These are phyloP conservation scores for Lipomyces anomalus DNA, from an alignment of 805 yeast genomes.

Conservation along the genomic window DNA sequence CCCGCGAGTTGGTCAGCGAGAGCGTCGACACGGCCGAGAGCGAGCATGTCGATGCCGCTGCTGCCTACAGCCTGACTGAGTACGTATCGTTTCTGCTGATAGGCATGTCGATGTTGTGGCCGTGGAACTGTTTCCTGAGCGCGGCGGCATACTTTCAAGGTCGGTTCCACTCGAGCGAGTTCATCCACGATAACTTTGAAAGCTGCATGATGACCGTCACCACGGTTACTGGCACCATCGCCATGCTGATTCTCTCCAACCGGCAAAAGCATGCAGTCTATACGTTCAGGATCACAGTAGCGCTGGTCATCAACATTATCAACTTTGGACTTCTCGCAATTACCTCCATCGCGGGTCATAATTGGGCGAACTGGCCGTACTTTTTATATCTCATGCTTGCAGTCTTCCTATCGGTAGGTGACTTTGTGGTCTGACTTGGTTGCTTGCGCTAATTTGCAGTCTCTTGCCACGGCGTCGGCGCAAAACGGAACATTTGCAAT, in stretches of 20 bases:
- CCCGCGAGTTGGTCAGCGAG: no score
- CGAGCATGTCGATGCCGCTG: no score
- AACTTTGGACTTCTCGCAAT: constrained; percentile 21
- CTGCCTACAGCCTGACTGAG: background rate
- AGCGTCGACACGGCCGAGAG: no score
- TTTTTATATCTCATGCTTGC: constrained; percentile 53
- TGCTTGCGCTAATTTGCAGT: no score
- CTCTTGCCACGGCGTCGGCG: constrained; percentile 74
- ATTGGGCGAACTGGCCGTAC: constrained; percentile 26
- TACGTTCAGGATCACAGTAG: constrained; percentile 17
- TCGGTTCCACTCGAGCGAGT: constrained; percentile 43
- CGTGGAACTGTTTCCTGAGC: constrained; percentile 88
- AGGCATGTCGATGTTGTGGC: constrained; percentile 57
- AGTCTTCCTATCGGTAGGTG: constrained; percentile 43
- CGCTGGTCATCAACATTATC: constrained; percentile 16
- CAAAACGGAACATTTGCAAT: constrained; percentile 91
- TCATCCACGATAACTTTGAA: constrained; percentile 46
- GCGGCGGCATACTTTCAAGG: constrained; percentile 76
- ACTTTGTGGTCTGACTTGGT: no score
- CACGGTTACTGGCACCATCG: constrained; percentile 34
- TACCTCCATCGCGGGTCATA: constrained; percentile 16
- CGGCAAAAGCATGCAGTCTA: constrained; percentile 19
- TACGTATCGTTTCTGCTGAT: background rate
- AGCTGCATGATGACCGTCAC: constrained; percentile 24
- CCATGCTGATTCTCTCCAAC: constrained; percentile 18